Conservation (phyloP, 345 rosid genomes). For the Citrus maxima region DNA sequence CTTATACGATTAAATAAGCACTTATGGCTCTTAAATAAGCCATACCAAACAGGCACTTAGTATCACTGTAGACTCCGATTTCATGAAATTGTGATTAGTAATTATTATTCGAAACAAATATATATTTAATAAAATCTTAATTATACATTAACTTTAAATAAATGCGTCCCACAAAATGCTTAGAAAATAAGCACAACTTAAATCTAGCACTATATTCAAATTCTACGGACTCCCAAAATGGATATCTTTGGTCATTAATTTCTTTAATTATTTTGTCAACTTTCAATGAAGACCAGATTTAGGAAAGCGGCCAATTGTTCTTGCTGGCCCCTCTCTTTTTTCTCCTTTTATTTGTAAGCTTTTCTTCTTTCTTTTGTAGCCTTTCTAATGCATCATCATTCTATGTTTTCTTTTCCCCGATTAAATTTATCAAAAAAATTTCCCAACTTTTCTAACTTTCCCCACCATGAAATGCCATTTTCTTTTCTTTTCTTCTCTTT, state of each 20-base stretch:
- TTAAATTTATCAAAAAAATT: constrained; percentile 5
- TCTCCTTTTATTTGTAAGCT: background rate
- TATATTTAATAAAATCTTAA: no score
- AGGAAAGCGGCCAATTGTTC: background rate
- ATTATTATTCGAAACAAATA: background rate
- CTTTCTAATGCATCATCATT: constrained; percentile 21
- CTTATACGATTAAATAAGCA: no score
- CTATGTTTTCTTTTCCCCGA: background rate
- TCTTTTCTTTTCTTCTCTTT: background rate
- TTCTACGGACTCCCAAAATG: no score
- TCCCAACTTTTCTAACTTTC: background rate
- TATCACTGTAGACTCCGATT: no score
- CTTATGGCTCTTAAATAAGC: no score
- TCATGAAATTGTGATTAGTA: background rate
- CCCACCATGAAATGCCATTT: background rate
- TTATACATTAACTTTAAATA: no score
- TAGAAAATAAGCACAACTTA: no score
- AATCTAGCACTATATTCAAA: no score
- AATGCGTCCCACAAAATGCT: no score
- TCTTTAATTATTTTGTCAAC: constrained; percentile 1
- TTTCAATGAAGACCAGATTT: background rate
- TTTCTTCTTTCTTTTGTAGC: background rate
- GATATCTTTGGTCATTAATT: no score
- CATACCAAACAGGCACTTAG: no score
- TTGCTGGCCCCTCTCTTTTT: background rate